Base-by-base conservation (phyloP, 306 rosid species). In the apple (Malus domestica) region DNA sequence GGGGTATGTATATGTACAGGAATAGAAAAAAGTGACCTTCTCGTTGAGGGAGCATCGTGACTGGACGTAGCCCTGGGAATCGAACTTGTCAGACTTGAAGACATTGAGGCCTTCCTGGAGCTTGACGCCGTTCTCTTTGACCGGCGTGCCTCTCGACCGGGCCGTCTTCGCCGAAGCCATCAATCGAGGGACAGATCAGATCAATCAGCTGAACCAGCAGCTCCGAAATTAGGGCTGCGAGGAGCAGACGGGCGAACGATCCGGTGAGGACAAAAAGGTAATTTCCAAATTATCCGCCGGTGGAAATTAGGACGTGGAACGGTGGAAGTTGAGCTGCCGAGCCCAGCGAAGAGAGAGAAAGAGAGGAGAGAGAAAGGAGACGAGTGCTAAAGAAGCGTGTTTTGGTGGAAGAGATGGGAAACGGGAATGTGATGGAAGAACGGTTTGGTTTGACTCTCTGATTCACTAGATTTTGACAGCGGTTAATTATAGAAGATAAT, bases 51-150 rank as follows among this genome's bases (percentile, higher is more conserved):
- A 74, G 80, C 93, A 90, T 45, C 90, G 91, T 25, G 93, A 82
- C 84, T 89, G 97, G 0, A 96, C 89, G 68, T 86, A 96, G 51
- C 76, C 55, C 51, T 90, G 96, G 3, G 98, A 90, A 18, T 96
- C 99, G 67, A 96, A 96, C 81, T 87, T 82, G 19, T 96, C 98
- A 38, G 96, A 82, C 96, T 87, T 92, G 89, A 96, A 96, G 29
- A 87, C 81, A 85, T 71, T 87, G 74, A 96, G 88, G 30, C 94
- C 93, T 67, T 96, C 96, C 75, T 96, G 98, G 20, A 93, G 90
- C 87, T 89, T 90, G 3, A 77, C 74, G 72, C 93, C 98, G 61
- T 86, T 90, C 76, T 96, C 98, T 81, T 90, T 92, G 10, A 68
- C 84, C 77, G 85, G 76, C 23, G 88, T 67, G 35, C 82, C 80